Conservation (phyloP, 179 eudicot genomes). For the Beta macrorhiza region DNA sequence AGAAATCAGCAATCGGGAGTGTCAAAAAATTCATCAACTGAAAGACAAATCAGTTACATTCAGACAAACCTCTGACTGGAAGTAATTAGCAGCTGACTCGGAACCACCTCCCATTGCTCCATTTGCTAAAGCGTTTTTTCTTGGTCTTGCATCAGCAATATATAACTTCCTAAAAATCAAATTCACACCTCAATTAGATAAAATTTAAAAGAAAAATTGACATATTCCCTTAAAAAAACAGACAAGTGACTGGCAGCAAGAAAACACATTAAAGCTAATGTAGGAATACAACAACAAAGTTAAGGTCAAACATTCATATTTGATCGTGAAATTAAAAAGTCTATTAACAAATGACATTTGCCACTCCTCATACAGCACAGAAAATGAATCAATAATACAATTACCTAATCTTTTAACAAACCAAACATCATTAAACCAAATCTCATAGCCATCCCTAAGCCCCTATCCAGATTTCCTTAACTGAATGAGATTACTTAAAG, state of each 20-base stretch:
- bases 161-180: slow-evolving; percentile 66
- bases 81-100: slow-evolving; percentile 94
- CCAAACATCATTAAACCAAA: background rate
- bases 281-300: background rate
- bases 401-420: background rate
- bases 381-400: background rate
- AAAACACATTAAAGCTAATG: background rate
- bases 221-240: background rate
- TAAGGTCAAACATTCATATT: background rate
- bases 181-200: slow-evolving; percentile 11
- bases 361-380: slow-evolving; percentile 2
- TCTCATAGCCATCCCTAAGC: background rate
- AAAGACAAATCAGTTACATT: slow-evolving; percentile 1
- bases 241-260: background rate
- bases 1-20: slow-evolving; percentile 16
- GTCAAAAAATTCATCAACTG: slow-evolving; percentile 7
- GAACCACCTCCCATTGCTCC: slow-evolving; percentile 99
- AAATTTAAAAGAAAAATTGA: background rate
- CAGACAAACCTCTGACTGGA: slow-evolving; percentile 83
- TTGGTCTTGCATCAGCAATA: slow-evolving; percentile 98
- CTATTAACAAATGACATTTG: background rate
- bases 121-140: slow-evolving; percentile 97
- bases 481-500: too few relatives aligned
- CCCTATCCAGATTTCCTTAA: too few relatives aligned
- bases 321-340: background rate